Conservation (phyloP, 2,329 filamentous ascomycete species). For the Colletotrichum sojae region DNA sequence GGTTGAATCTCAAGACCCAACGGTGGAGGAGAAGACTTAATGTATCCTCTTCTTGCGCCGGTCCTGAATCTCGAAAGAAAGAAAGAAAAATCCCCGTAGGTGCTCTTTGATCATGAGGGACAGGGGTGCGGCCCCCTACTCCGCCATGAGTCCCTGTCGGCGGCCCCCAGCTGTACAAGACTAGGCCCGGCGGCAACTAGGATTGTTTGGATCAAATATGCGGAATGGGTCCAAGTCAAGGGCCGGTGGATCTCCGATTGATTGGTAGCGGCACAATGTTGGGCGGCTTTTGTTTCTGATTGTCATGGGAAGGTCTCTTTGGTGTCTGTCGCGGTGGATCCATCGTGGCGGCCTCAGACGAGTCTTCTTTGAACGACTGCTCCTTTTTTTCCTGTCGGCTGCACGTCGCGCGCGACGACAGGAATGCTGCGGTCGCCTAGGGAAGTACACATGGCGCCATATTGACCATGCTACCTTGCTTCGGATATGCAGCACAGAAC, state of each 20-base stretch:
- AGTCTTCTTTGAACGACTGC: constrained; percentile 41
- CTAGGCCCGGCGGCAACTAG: constrained; percentile 41
- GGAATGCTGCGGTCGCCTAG: neutral
- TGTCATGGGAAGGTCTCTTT: constrained; percentile 32
- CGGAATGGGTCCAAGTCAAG: constrained; percentile 35
- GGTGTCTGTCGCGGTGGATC: constrained; percentile 17
- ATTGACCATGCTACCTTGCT: too few relatives aligned
- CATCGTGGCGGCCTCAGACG: constrained; percentile 32
- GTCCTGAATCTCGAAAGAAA: constrained; percentile 37
- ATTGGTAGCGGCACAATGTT: constrained; percentile 35
- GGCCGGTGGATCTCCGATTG: constrained; percentile 38
- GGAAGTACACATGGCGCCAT: constrained; percentile 20
- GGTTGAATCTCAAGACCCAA: constrained; percentile 6
- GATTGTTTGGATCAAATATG: constrained; percentile 40
- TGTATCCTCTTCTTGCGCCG: constrained; percentile 27
- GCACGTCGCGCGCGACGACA: constrained; percentile 3
- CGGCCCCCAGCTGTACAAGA: constrained; percentile 16
- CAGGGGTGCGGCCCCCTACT: constrained; percentile 31
- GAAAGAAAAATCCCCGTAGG: constrained; percentile 23
- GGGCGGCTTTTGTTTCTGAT: constrained; percentile 39
- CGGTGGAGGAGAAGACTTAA: constrained; percentile 29
- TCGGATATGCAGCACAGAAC: neutral
- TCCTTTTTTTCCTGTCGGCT: constrained; percentile 4
- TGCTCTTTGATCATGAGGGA: constrained; percentile 24
- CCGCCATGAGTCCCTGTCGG: constrained; percentile 31